Evolutionary conservation across 2,329 filamentous ascomycete species (phyloP), one percentile per base, ranked within the genome.

Genomic region (Aspergillus fijiensis): DNA sequence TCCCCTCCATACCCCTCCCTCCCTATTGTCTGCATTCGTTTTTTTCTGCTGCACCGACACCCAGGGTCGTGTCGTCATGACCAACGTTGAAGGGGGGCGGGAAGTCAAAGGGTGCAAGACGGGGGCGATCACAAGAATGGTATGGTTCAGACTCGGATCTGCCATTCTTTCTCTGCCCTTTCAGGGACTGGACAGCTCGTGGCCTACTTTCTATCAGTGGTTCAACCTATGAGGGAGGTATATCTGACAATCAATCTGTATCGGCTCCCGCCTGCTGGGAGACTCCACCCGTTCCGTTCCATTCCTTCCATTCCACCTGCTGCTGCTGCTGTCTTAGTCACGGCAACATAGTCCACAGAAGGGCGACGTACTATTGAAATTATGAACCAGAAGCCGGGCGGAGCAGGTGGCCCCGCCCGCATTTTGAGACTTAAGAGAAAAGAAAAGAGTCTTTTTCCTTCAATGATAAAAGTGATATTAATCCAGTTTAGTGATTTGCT

Each of bases 41-140:
- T 16, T 47, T 21, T 25, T 57, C 39, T 48, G 23, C 56, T 12
- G 35, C 50, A 49, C 42, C 49, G 49, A 51, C 33, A 16, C 51
- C 58, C 29, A 55, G 27, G 54, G 58, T 61, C 56, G 48, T 65
- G 64, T 63, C 64, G 62, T 65, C 64, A 65, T 65, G 60, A 60
- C 61, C 49, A 52, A 29, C 31, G 14, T 49, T 57, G 12, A 49
- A 39, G 31, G 27, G 29, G 52, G 58, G 60, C 42, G 55, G 57
- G 49, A 49, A 51, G 60, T 60, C 51, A 39, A 27, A 42, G 23
- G 45, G 31, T 48, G 42, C 45, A 35, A 35, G 33, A 35, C 14
- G 33, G 61, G 55, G 58, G 47, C 59, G 56, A 61, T 61, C 59
- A 45, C 52, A 51, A 25, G 27, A 53, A 49, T 53, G 35, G 57